phyloP scores from a whole-genome alignment of 73 alveolate species.

The Symbiodinium natans region DNA sequence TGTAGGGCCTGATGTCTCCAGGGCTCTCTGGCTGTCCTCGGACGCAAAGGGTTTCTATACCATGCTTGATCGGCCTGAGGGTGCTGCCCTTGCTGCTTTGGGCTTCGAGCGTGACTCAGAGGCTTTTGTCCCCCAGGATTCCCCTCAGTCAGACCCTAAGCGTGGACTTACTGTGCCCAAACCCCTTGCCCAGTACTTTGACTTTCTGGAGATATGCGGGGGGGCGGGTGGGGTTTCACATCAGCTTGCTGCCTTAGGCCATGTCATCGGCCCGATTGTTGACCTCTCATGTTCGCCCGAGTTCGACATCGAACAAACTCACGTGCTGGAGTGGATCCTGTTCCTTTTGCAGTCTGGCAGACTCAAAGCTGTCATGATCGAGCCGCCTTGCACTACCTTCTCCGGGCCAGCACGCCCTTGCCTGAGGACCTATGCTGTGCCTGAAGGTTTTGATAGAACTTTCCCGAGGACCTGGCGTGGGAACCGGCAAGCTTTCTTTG shows the following conservation, averaged over 20 bases:
- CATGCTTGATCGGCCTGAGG: background rate
- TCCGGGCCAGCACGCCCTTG: background rate
- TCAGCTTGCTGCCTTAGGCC: background rate
- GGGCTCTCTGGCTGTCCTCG: background rate
- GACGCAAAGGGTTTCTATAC: background rate
- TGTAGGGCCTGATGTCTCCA: background rate
- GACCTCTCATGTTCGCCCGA: background rate
- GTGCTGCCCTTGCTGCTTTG: background rate
- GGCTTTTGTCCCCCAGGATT: too few species aligned
- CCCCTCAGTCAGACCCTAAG: background rate
- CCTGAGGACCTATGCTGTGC: background rate
- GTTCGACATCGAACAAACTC: background rate
- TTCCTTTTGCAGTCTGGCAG: background rate
- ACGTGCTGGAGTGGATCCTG: background rate
- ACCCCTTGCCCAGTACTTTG: background rate
- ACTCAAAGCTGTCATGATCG: background rate
- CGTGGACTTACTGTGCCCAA: background rate
- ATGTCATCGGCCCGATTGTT: background rate
- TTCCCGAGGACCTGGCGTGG: background rate
- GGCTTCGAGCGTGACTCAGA: too few species aligned
- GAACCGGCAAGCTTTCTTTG: background rate
- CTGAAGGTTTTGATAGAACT: background rate
- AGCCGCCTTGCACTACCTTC: conserved; percentile 23
- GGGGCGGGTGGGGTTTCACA: background rate
- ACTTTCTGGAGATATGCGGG: conserved; percentile 8